A percentile compares a stretch with the other conserved stretches of the same genome.
Conservation (phyloP, 2,329 filamentous ascomycete species). For the Colletotrichum melonis region DNA sequence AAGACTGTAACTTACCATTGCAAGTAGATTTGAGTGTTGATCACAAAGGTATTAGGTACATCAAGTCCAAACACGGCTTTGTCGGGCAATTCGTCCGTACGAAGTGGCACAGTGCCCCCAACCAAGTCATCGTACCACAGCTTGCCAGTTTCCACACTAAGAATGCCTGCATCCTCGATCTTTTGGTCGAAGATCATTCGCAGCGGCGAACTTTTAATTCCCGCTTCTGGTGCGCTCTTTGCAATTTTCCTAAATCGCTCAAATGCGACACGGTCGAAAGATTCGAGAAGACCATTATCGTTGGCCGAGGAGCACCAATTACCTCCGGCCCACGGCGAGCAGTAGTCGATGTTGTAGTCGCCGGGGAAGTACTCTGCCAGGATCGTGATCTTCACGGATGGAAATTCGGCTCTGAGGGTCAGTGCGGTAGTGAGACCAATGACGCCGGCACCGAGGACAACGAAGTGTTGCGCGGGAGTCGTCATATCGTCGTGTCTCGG, state of each 20-base stretch:
- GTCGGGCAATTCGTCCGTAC: constrained; percentile 43
- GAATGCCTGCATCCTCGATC: constrained; percentile 41
- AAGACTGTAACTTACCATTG: constrained; percentile 63
- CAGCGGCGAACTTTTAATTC: constrained; percentile 32
- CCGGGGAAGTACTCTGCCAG: constrained; percentile 92
- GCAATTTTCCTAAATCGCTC: constrained; percentile 34
- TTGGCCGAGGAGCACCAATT: constrained; percentile 75
- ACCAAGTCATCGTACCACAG: constrained; percentile 55
- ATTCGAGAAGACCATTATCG: constrained; percentile 45
- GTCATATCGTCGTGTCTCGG: neutral
- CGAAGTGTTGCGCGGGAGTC: constrained; percentile 34
- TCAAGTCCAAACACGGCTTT: constrained; percentile 48
- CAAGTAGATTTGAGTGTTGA: constrained; percentile 87
- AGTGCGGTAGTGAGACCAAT: constrained; percentile 78
- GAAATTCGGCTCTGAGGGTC: constrained; percentile 60
- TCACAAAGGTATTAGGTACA: constrained; percentile 48
- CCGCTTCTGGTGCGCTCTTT: constrained; percentile 28
- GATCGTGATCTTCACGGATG: constrained; percentile 65
- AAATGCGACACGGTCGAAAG: constrained; percentile 38
- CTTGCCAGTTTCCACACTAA: constrained; percentile 48
- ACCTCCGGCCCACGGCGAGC: constrained; percentile 89
- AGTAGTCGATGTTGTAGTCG: constrained; percentile 92
- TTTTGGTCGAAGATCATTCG: constrained; percentile 39
- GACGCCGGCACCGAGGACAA: constrained; percentile 78
- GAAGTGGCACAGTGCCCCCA: constrained; percentile 46